These are phyloP conservation scores for Pachyrhizus erosus DNA, from an alignment of 306 rosid genomes.

Conservation along the genomic window DNA sequence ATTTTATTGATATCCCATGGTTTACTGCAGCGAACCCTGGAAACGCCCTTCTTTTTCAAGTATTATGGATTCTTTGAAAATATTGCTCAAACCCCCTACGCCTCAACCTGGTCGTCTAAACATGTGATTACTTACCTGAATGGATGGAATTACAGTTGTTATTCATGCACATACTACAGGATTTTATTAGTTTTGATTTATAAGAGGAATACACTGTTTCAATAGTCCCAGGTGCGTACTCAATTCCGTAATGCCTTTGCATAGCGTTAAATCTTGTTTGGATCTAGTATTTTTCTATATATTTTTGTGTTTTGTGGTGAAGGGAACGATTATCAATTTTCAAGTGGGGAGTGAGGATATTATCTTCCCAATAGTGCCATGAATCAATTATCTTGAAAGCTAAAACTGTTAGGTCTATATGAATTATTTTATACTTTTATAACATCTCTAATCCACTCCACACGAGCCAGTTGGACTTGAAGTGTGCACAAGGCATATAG, in stretches of 20 bases:
- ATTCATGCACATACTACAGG: slow-evolving; percentile 58
- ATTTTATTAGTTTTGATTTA: slow-evolving; percentile 54
- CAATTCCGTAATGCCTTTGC: slow-evolving; percentile 24
- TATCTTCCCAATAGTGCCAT: not conserved
- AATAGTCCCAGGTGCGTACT: slow-evolving; percentile 60
- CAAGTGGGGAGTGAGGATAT: not conserved
- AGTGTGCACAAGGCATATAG: not conserved
- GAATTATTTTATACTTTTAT: not conserved
- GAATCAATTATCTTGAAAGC: not conserved
- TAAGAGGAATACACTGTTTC: slow-evolving; percentile 46
- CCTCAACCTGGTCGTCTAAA: slow-evolving; percentile 61
- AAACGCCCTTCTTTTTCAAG: slow-evolving; percentile 82
- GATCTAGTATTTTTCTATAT: not conserved
- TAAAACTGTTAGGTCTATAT: not conserved
- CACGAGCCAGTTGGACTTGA: not conserved
- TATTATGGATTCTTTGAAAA: slow-evolving; percentile 79
- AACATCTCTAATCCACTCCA: not conserved
- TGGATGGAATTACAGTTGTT: slow-evolving; percentile 35
- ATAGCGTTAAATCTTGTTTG: slow-evolving; percentile 32
- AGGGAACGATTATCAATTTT: slow-evolving; percentile 5
- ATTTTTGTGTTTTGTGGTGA: not conserved
- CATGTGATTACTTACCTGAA: slow-evolving; percentile 55
- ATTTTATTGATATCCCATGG: slow-evolving; percentile 16
- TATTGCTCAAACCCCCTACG: slow-evolving; percentile 60
- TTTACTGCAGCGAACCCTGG: slow-evolving; percentile 78